Evolutionary conservation across 768 basidiomycete genomes (phyloP).

Genomic region (Russula sp.): DNA sequence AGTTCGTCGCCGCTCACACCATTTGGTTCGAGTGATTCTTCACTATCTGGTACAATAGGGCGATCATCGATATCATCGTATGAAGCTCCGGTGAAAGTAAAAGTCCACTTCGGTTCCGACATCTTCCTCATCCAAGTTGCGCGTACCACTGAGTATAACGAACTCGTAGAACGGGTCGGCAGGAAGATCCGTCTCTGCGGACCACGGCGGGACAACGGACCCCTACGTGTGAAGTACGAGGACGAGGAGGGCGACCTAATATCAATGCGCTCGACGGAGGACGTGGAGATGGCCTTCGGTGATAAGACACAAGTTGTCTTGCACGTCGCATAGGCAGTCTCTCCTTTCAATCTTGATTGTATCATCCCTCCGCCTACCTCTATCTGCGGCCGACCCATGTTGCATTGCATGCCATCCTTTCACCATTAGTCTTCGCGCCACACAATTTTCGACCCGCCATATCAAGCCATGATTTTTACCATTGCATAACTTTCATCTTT

Average conservation of each 20-base stretch:
- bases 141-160: conserved; percentile 67
- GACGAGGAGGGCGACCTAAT: conserved; percentile 94
- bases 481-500: conserved; percentile 11
- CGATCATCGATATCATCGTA: conserved; percentile 48
- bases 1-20: conserved; percentile 85
- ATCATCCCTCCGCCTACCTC: conserved; percentile 4
- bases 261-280: conserved; percentile 82
- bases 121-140: conserved; percentile 93
- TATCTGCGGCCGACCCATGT: conserved; percentile 7
- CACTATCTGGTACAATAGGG: conserved; percentile 48
- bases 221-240: conserved; percentile 79
- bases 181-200: conserved; percentile 92
- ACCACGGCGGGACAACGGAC: conserved; percentile 70
- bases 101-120: conserved; percentile 92
- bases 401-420: conserved; percentile 19
- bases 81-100: conserved; percentile 73
- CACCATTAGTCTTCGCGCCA: conserved; percentile 5
- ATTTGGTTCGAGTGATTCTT: conserved; percentile 85
- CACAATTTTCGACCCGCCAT: conserved; percentile 5
- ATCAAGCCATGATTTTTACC: conserved; percentile 18
- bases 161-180: conserved; percentile 84
- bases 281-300: conserved; percentile 93
- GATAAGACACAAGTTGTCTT: conserved; percentile 78
- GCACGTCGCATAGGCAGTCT: conserved; percentile 57
- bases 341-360: conserved; percentile 8